A percentile compares a stretch with the other conserved stretches of the same genome.
phyloP scores from a whole-genome alignment of 306 rosid genomes.

The Aeschynomene evenia region DNA sequence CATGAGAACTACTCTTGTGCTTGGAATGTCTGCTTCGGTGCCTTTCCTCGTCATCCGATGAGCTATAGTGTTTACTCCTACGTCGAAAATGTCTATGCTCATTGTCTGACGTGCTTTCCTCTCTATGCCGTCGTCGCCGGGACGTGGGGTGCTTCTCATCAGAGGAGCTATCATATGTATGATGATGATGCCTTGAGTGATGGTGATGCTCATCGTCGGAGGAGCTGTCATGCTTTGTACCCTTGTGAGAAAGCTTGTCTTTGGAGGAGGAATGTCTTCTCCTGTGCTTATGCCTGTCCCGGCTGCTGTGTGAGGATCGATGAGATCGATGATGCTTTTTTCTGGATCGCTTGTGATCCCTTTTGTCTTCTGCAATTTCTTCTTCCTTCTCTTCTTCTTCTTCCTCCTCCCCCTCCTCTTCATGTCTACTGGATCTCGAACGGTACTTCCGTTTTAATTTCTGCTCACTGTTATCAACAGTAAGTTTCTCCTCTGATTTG shows the following conservation, averaged over 20 bases:
- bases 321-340: conserved; percentile 54
- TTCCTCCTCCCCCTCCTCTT: conserved; percentile 34
- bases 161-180: conserved; percentile 33
- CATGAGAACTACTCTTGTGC: conserved; percentile 35
- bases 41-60: conserved; percentile 45
- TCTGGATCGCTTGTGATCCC: conserved; percentile 50
- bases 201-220: conserved; percentile 39
- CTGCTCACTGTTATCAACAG: conserved; percentile 40
- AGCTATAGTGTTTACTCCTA: conserved; percentile 28
- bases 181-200: conserved; percentile 31
- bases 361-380: conserved; percentile 39
- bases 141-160: conserved; percentile 41
- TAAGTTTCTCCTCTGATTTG: conserved; percentile 38
- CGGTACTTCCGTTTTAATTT: conserved; percentile 63
- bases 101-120: conserved; percentile 33
- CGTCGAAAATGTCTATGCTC: conserved; percentile 38
- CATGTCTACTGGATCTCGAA: conserved; percentile 51
- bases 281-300: conserved; percentile 57
- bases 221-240: conserved; percentile 38
- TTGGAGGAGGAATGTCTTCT: conserved; percentile 54
- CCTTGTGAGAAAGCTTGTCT: conserved; percentile 37
- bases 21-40: conserved; percentile 35
- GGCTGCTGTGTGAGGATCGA: conserved; percentile 48
- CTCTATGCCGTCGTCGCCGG: conserved; percentile 16
- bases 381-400: conserved; percentile 36